These are phyloP conservation scores for Eucalyptus sp. DNA, from an alignment of 345 rosid species.

Conservation along the genomic window DNA sequence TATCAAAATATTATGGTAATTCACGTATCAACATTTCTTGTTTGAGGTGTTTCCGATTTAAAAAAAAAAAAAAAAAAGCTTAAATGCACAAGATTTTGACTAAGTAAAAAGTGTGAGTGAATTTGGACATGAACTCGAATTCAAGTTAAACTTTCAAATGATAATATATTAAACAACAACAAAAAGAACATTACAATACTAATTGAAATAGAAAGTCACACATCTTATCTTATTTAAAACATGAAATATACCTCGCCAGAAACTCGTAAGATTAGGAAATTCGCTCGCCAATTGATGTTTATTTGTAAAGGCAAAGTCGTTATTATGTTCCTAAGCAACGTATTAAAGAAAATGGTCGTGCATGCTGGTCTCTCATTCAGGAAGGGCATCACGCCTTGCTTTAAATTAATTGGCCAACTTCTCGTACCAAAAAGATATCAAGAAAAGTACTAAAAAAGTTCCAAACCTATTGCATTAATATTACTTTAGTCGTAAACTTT, in stretches of 20 bases:
- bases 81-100: not conserved
- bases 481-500: no score
- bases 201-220: not conserved
- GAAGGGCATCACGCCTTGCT: not conserved
- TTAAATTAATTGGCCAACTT: not conserved
- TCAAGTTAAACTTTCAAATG: not conserved
- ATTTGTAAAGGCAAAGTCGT: not conserved
- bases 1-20: not conserved
- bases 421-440: not conserved
- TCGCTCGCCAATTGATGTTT: not conserved
- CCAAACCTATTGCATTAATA: no score
- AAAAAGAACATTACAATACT: not conserved
- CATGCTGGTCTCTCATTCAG: not conserved
- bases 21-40: not conserved
- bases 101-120: not conserved
- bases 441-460: no score
- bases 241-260: not conserved
- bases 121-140: not conserved
- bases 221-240: not conserved
- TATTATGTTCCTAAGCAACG: not conserved
- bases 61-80: no score
- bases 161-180: not conserved
- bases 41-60: no score
- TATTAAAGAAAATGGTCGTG: not conserved
- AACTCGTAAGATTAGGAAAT: not conserved